phyloP scores from a whole-genome alignment of 164 flowering plant species.

The Vitis cinerea region DNA sequence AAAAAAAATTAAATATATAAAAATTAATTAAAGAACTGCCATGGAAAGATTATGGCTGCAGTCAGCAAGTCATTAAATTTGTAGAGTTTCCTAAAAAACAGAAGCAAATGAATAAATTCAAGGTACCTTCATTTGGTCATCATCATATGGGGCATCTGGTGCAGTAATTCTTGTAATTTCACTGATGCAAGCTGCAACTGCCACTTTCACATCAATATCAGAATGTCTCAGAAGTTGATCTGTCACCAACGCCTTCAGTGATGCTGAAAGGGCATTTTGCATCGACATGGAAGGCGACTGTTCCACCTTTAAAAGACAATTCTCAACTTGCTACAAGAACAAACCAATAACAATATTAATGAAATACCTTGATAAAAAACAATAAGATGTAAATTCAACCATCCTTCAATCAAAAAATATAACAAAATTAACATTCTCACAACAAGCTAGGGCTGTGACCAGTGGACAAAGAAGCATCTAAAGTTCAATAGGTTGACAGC shows the following conservation, averaged over 20 bases:
- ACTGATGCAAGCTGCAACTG: conserved; percentile 77
- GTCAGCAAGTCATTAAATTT: not conserved
- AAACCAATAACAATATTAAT: not conserved
- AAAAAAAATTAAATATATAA: not conserved
- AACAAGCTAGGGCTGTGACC: too few relatives aligned
- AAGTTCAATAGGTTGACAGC: too few relatives aligned
- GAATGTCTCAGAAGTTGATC: conserved; percentile 54
- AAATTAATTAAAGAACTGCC: not conserved
- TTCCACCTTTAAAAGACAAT: conserved; percentile 50
- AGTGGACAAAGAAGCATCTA: too few relatives aligned
- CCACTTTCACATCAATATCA: conserved; percentile 62
- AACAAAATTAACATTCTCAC: too few relatives aligned
- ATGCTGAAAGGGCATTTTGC: conserved; percentile 49
- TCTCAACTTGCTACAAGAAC: conserved; percentile 51
- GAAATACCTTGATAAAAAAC: not conserved
- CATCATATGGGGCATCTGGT: conserved; percentile 81
- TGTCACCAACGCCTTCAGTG: conserved; percentile 55
- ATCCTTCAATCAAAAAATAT: too few relatives aligned
- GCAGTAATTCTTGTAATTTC: conserved; percentile 88
- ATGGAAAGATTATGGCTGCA: not conserved
- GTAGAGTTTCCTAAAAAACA: not conserved
- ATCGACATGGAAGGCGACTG: conserved; percentile 69
- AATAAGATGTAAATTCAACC: not conserved
- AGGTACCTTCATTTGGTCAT: conserved; percentile 80
- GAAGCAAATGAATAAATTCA: not conserved